Conservation (phyloP, 2,329 filamentous ascomycete genomes). For the Hortaea werneckii region DNA sequence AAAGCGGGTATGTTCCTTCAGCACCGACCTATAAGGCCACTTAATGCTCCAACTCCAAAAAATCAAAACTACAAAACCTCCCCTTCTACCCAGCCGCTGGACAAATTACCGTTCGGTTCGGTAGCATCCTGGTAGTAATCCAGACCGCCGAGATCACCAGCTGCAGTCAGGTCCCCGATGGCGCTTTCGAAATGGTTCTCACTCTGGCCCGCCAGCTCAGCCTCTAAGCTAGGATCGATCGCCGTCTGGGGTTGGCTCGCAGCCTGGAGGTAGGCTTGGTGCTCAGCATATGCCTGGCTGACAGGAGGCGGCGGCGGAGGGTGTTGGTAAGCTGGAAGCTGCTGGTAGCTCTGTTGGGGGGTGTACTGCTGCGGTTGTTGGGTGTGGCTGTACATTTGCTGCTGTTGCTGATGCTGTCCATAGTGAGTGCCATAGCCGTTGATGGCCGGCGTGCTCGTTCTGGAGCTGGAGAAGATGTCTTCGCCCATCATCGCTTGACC, state of each 20-base stretch:
- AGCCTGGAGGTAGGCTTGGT: slow-evolving; percentile 21
- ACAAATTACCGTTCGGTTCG: slow-evolving; percentile 15
- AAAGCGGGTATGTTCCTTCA: too few species aligned
- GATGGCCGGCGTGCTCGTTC: slow-evolving; percentile 16
- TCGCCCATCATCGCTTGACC: slow-evolving; percentile 15
- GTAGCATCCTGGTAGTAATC: slow-evolving; percentile 17
- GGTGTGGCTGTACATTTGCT: slow-evolving; percentile 18
- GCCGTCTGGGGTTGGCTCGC: slow-evolving; percentile 20
- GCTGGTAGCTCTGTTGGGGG: slow-evolving; percentile 1
- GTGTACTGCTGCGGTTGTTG: slow-evolving; percentile 18
- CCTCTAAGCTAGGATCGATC: slow-evolving; percentile 22
- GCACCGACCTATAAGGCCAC: too few species aligned
- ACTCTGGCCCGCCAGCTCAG: slow-evolving; percentile 5
- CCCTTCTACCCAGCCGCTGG: slow-evolving; percentile 8
- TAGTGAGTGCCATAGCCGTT: background rate
- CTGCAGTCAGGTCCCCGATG: slow-evolving; percentile 16
- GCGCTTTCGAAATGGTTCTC: slow-evolving; percentile 22
- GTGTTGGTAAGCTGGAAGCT: slow-evolving; percentile 7
- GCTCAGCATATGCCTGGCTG: slow-evolving; percentile 18
- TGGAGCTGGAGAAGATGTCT: slow-evolving; percentile 19
- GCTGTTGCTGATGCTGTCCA: too few species aligned
- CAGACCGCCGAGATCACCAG: slow-evolving; percentile 5
- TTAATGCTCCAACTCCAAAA: too few species aligned
- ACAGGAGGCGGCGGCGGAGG: slow-evolving; percentile 9
- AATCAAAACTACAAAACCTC: background rate